These are phyloP conservation scores for Russula earlei DNA, from an alignment of 768 basidiomycete species.

Conservation along the genomic window DNA sequence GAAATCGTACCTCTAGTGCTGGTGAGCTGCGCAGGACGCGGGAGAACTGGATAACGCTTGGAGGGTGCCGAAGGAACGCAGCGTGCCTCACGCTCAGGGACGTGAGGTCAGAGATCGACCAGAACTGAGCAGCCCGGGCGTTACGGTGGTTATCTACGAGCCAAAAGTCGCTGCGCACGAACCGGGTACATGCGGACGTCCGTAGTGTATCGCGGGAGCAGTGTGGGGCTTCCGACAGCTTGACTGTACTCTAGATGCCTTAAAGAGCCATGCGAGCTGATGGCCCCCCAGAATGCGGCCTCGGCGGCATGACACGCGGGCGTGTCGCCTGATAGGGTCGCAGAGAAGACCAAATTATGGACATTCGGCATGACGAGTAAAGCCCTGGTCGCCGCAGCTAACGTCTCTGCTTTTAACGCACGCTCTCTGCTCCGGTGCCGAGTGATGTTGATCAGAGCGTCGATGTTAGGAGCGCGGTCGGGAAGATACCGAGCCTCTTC, in stretches of 20 bases:
- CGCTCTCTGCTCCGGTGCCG: not conserved
- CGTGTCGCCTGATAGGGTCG: not conserved
- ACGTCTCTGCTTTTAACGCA: not conserved
- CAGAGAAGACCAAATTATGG: not conserved
- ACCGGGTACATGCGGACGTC: not conserved
- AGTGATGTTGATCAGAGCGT: not conserved
- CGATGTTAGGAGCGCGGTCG: no score
- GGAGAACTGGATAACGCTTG: not conserved
- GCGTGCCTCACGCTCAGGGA: not conserved
- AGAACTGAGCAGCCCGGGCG: not conserved
- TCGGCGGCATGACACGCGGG: not conserved
- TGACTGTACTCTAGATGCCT: not conserved
- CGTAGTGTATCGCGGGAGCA: not conserved
- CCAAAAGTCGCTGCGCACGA: not conserved
- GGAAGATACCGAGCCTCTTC: not conserved
- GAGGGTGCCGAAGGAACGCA: not conserved
- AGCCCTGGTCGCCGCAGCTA: not conserved
- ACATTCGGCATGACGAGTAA: constrained; percentile 1
- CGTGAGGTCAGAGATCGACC: not conserved
- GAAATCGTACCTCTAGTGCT: not conserved
- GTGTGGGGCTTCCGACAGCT: not conserved
- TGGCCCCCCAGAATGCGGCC: not conserved
- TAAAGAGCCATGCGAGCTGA: not conserved
- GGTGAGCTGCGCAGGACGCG: not conserved
- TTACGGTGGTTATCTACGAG: not conserved